Percentiles rank a stretch among this genome's conserved stretches.
Conservation (phyloP, 2,329 filamentous ascomycete genomes). For the Colletotrichum tamarilloi region DNA sequence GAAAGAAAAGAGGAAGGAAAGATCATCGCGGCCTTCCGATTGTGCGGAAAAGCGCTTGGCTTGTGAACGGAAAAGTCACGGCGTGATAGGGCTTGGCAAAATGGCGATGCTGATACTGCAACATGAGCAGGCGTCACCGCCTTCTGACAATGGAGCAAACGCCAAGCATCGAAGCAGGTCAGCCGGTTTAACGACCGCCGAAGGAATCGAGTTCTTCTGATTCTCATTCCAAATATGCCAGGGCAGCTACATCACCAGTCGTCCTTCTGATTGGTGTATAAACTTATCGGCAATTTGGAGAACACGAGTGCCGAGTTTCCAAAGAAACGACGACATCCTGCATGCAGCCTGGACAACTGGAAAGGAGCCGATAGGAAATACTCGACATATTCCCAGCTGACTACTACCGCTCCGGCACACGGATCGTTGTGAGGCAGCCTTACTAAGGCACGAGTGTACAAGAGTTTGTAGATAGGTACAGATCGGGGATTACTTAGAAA, state of each 20-base stretch:
- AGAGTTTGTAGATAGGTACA: too few relatives aligned
- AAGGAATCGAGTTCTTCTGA: neutral
- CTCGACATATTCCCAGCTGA: neutral
- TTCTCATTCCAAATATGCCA: too few relatives aligned
- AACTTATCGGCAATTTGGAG: neutral
- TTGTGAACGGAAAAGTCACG: slow-evolving; percentile 1
- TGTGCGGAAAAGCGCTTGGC: slow-evolving; percentile 8
- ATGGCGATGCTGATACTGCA: slow-evolving; percentile 25
- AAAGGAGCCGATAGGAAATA: neutral
- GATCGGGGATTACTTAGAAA: too few relatives aligned
- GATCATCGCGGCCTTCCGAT: too few relatives aligned
- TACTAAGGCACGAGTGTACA: too few relatives aligned
- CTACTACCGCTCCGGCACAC: slow-evolving; percentile 10
- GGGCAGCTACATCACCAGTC: neutral
- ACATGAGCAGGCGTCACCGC: neutral
- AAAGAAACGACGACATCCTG: neutral
- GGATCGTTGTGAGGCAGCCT: neutral
- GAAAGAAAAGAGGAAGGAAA: too few relatives aligned
- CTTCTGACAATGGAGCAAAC: neutral
- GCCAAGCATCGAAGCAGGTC: slow-evolving; percentile 16
- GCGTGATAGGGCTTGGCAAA: slow-evolving; percentile 19
- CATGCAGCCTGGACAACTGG: neutral
- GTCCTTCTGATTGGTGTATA: slow-evolving; percentile 26
- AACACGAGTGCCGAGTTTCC: neutral
- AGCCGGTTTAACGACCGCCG: slow-evolving; percentile 10